Evolutionary conservation across 345 rosid species (phyloP).

Genomic region (Sonneratia alba): DNA sequence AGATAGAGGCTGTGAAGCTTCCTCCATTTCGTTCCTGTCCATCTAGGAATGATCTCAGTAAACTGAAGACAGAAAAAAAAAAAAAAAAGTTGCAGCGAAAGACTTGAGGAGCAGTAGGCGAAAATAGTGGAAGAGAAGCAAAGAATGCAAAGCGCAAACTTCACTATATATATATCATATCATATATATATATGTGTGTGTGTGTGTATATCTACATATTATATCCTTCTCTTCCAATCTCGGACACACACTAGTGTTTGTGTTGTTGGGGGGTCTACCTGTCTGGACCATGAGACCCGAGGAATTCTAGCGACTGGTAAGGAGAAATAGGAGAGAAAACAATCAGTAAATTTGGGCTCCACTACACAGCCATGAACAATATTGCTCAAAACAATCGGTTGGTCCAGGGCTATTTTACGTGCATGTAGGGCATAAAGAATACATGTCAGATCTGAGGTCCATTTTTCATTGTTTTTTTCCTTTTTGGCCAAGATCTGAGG

Average conservation of each 20-base stretch:
- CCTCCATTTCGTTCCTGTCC: constrained; percentile 34
- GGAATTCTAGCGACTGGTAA: background rate
- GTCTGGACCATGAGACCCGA: background rate
- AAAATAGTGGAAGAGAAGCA: background rate
- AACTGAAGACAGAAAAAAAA: constrained; percentile 3
- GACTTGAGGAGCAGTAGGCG: background rate
- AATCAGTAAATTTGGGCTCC: constrained; percentile 38
- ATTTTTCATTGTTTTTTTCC: background rate
- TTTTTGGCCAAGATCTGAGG: too few relatives aligned
- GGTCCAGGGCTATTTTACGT: background rate
- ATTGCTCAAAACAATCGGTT: background rate
- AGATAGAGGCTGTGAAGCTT: constrained; percentile 53
- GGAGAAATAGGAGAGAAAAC: constrained; percentile 19
- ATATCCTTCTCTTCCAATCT: constrained; percentile 12
- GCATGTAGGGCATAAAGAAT: background rate
- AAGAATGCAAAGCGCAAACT: background rate
- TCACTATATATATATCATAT: constrained; percentile 2
- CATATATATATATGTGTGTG: constrained; percentile 16
- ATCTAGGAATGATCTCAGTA: background rate
- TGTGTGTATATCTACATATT: constrained; percentile 17
- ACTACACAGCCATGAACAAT: constrained; percentile 25
- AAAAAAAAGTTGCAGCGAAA: background rate
- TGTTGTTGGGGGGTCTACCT: background rate
- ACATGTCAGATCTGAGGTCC: background rate
- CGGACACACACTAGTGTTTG: background rate